These are phyloP conservation scores for Ophiostoma perfectum DNA, from an alignment of 2,329 filamentous ascomycete genomes.

Conservation along the genomic window DNA sequence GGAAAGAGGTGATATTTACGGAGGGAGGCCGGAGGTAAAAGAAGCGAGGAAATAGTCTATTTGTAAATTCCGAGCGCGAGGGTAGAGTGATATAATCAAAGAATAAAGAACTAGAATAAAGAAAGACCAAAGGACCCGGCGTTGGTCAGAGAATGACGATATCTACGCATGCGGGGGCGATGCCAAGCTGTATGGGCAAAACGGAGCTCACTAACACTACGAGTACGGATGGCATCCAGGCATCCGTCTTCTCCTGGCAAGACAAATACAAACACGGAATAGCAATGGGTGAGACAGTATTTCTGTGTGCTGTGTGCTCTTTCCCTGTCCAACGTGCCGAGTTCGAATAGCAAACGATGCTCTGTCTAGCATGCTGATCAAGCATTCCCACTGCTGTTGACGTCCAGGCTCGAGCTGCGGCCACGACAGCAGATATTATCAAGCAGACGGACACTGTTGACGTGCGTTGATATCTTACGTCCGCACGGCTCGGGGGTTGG, in stretches of 20 bases:
- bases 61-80: too few species aligned
- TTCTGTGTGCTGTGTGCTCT: neutral
- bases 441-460: neutral
- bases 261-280: neutral
- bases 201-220: neutral
- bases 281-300: too few species aligned
- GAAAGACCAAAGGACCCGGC: neutral
- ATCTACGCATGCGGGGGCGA: neutral
- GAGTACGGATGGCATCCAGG: neutral
- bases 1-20: too few species aligned
- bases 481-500: constrained; percentile 3
- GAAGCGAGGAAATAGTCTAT: neutral
- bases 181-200: neutral
- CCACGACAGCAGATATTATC: neutral
- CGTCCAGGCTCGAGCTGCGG: too few species aligned
- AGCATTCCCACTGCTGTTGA: too few species aligned
- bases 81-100: too few species aligned
- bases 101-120: too few species aligned
- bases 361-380: too few species aligned
- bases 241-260: neutral
- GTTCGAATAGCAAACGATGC: too few species aligned
- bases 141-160: neutral
- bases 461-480: neutral
- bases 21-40: neutral
- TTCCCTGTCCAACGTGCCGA: neutral